Conservation (phyloP, 495 filamentous ascomycete genomes). For the Lentithecium fluviatile region DNA sequence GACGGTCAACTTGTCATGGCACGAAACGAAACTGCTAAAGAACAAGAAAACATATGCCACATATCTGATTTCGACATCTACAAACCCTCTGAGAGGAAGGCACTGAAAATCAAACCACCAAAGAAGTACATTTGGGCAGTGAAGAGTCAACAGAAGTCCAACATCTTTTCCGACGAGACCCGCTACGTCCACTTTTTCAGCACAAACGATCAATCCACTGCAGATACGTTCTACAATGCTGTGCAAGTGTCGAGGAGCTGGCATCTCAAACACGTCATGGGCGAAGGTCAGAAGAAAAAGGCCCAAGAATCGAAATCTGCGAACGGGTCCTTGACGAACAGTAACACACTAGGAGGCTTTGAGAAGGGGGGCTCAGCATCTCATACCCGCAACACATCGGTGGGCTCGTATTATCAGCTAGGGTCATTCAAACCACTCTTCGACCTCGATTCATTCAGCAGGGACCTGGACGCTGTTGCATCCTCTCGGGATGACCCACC, state of each 20-base stretch:
- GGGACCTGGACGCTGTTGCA: not conserved
- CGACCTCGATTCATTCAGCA: slow-evolving; percentile 50
- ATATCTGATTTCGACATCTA: slow-evolving; percentile 95
- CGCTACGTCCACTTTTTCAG: slow-evolving; percentile 92
- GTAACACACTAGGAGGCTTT: slow-evolving; percentile 33
- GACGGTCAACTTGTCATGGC: slow-evolving; percentile 74
- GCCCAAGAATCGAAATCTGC: slow-evolving; percentile 16
- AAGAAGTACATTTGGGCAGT: slow-evolving; percentile 78
- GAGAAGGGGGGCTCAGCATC: slow-evolving; percentile 42
- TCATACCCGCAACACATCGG: slow-evolving; percentile 27
- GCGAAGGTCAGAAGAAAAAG: slow-evolving; percentile 49
- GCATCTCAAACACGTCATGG: slow-evolving; percentile 73
- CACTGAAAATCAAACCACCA: slow-evolving; percentile 48
- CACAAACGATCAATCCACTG: slow-evolving; percentile 66
- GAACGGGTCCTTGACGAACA: not conserved
- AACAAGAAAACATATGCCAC: slow-evolving; percentile 71
- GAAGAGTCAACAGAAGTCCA: slow-evolving; percentile 89
- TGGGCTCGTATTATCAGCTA: slow-evolving; percentile 51
- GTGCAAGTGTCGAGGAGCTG: slow-evolving; percentile 84
- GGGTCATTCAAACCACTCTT: slow-evolving; percentile 58
- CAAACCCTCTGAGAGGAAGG: slow-evolving; percentile 62
- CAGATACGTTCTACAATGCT: slow-evolving; percentile 63
- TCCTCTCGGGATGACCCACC: slow-evolving; percentile 17
- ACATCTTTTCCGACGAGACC: slow-evolving; percentile 74
- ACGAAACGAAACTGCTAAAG: slow-evolving; percentile 66